Percentiles rank a stretch among this genome's conserved stretches.
Evolutionary conservation across 1,139 yeast genomes (phyloP).

Genomic region (Wickerhamomyces sp.): DNA sequence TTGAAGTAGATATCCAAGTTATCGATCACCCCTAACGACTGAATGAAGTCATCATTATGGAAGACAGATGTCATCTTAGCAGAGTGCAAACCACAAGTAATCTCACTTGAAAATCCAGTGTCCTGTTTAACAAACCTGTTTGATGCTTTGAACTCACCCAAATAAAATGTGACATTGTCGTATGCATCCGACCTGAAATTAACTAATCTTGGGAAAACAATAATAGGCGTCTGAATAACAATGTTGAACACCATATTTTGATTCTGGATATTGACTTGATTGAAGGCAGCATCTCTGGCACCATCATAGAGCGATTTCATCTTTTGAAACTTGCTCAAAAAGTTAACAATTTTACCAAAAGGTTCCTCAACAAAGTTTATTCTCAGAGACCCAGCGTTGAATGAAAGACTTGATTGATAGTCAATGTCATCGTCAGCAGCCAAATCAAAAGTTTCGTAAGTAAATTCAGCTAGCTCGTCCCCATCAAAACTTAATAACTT

Average conservation of each 20-base stretch:
- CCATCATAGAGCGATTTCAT: slow-evolving; percentile 86
- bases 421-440: slow-evolving; percentile 39
- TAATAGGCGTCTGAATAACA: slow-evolving; percentile 71
- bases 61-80: slow-evolving; percentile 62
- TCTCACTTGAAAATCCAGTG: slow-evolving; percentile 40
- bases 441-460: slow-evolving; percentile 75
- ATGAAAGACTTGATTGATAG: slow-evolving; percentile 55
- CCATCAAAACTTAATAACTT: slow-evolving; percentile 78
- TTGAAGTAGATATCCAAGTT: slow-evolving; percentile 63
- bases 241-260: slow-evolving; percentile 73
- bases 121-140: slow-evolving; percentile 46
- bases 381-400: slow-evolving; percentile 70
- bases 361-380: slow-evolving; percentile 82
- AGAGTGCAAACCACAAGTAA: slow-evolving; percentile 66
- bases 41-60: slow-evolving; percentile 43
- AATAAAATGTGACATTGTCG: slow-evolving; percentile 64
- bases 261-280: slow-evolving; percentile 45
- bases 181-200: slow-evolving; percentile 38
- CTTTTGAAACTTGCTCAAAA: slow-evolving; percentile 67
- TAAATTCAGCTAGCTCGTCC: slow-evolving; percentile 73
- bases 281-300: slow-evolving; percentile 81
- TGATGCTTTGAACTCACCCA: slow-evolving; percentile 78
- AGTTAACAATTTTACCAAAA: slow-evolving; percentile 59
- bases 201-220: slow-evolving; percentile 66
- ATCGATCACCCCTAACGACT: slow-evolving; percentile 61